Percentiles rank a stretch among this genome's conserved stretches.
Conservation (phyloP, 495 filamentous ascomycete species). For the Oidiodendron maius region DNA sequence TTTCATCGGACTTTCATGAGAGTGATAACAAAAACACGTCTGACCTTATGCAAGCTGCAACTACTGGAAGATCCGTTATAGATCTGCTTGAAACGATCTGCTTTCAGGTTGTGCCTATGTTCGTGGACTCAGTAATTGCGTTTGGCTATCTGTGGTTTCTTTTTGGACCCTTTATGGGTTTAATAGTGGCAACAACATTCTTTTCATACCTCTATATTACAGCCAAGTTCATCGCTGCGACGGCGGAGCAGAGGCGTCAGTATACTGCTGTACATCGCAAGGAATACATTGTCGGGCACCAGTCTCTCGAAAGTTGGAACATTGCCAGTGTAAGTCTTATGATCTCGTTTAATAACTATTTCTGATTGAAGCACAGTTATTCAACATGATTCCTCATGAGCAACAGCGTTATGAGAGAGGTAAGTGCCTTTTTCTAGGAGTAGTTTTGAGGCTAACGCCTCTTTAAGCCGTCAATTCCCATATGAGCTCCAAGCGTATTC, state of each 20-base stretch:
- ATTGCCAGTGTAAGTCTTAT: constrained; percentile 19
- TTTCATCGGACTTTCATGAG: constrained; percentile 79
- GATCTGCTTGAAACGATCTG: constrained; percentile 60
- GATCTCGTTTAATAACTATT: neutral
- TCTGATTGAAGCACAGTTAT: constrained; percentile 13
- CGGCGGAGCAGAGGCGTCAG: constrained; percentile 35
- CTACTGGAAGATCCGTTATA: constrained; percentile 56
- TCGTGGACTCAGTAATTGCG: constrained; percentile 64
- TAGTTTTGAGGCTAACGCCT: constrained; percentile 3
- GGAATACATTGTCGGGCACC: constrained; percentile 21
- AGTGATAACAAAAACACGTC: constrained; percentile 66
- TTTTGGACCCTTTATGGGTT: constrained; percentile 70
- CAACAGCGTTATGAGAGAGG: constrained; percentile 48
- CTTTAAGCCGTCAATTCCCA: constrained; percentile 21
- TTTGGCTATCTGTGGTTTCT: constrained; percentile 61
- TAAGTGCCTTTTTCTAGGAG: constrained; percentile 10
- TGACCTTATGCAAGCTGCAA: constrained; percentile 62
- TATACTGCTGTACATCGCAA: constrained; percentile 19
- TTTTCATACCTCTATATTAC: constrained; percentile 59
- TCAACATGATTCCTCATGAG: constrained; percentile 67
- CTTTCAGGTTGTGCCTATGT: constrained; percentile 63
- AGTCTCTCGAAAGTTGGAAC: constrained; percentile 21
- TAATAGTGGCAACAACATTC: constrained; percentile 58
- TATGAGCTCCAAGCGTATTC: constrained; percentile 15
- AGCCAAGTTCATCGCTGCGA: constrained; percentile 39